Percentiles rank a stretch among this genome's conserved stretches.
Conservation (phyloP, 2,329 filamentous ascomycete genomes). For the Colletotrichum lentis region DNA sequence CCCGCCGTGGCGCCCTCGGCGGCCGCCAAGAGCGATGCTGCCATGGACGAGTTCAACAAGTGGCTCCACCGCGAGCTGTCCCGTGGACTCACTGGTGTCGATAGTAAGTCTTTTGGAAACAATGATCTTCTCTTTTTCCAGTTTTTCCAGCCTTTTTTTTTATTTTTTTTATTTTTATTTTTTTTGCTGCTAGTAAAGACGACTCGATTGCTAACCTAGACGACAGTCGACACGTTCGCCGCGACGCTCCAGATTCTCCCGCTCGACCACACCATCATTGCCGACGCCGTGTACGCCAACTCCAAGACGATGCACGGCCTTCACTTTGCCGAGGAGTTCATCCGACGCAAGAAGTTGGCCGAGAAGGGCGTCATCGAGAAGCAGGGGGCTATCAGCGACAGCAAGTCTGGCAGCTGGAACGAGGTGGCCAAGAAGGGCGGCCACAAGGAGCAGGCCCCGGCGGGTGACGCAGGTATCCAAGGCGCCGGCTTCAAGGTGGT, state of each 20-base stretch:
- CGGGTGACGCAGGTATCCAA: slow-evolving; percentile 49
- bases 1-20: slow-evolving; percentile 56
- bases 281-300: slow-evolving; percentile 86
- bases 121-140: no score
- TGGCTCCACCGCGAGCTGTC: slow-evolving; percentile 85
- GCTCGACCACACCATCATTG: slow-evolving; percentile 80
- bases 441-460: slow-evolving; percentile 57
- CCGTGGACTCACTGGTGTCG: slow-evolving; percentile 70
- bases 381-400: slow-evolving; percentile 66
- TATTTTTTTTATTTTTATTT: no score
- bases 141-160: no score
- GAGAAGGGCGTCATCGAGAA: slow-evolving; percentile 90
- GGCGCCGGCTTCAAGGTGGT: slow-evolving; percentile 87
- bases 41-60: slow-evolving; percentile 91
- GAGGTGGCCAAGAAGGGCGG: slow-evolving; percentile 95
- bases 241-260: slow-evolving; percentile 78
- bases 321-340: slow-evolving; percentile 93
- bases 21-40: slow-evolving; percentile 59
- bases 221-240: slow-evolving; percentile 80
- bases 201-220: slow-evolving; percentile 46
- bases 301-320: slow-evolving; percentile 91
- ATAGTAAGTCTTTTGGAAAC: slow-evolving; percentile 56
- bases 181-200: no score
- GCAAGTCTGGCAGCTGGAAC: slow-evolving; percentile 72
- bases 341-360: slow-evolving; percentile 89